Evolutionary conservation across 2,329 filamentous ascomycete genomes (phyloP).

Genomic region (Exophiala bonariae): DNA sequence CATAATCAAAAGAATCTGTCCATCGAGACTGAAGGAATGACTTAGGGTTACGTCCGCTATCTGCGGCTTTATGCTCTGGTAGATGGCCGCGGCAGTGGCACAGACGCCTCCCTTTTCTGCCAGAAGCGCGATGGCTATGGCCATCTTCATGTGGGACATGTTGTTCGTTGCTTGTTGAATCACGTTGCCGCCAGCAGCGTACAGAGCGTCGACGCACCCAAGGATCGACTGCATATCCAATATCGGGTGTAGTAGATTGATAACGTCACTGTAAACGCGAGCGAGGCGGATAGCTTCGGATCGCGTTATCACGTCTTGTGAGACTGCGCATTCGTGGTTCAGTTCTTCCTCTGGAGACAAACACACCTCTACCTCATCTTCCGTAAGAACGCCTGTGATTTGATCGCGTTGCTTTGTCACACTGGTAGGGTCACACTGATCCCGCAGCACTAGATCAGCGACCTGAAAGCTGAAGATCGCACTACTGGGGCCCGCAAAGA

Average conservation of each 20-base stretch:
- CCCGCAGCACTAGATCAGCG: too few species aligned
- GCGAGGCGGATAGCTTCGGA: too few species aligned
- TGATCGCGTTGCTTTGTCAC: too few species aligned
- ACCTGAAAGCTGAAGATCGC: constrained; percentile 12
- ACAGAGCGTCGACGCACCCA: neutral
- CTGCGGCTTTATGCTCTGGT: constrained; percentile 2
- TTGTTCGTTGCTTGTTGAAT: neutral
- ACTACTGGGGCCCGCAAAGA: constrained; percentile 14
- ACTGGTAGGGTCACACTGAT: too few species aligned
- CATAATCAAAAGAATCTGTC: constrained; percentile 12
- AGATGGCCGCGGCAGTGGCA: constrained; percentile 2
- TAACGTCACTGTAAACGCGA: constrained; percentile 8
- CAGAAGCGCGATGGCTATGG: constrained; percentile 8
- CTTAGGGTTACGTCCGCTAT: constrained; percentile 7
- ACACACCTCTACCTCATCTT: too few species aligned
- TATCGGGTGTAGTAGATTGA: constrained; percentile 10
- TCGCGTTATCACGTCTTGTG: too few species aligned
- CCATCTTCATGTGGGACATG: constrained; percentile 10
- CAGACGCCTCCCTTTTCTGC: constrained; percentile 10
- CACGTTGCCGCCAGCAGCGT: neutral
- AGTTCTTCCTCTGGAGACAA: too few species aligned
- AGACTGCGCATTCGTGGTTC: too few species aligned
- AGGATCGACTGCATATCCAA: constrained; percentile 5
- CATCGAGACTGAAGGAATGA: constrained; percentile 5
- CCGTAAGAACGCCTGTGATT: too few species aligned